Evolutionary conservation across 108 stramenopile species (phyloP).

Genomic region (Craspedostauros australis): DNA sequence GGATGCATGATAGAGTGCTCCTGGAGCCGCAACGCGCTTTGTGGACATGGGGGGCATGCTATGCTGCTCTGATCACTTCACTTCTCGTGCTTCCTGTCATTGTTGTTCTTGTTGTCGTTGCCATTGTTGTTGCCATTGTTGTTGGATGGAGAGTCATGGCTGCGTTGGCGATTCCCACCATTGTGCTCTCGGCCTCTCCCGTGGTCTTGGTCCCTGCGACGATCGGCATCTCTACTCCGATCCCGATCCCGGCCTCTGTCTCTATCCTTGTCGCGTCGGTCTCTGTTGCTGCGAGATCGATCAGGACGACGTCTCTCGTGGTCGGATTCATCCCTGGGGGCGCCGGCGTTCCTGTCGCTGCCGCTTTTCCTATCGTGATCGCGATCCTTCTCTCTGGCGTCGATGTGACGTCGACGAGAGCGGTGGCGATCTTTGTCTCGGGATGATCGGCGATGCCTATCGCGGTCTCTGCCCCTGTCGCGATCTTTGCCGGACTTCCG

Average conservation of each 20-base stretch:
- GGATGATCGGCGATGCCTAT: neutral
- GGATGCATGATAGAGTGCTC: too few species aligned
- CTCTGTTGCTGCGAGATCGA: too few species aligned
- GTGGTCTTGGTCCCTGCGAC: neutral
- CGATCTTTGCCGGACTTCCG: neutral
- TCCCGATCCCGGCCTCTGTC: constrained; percentile 21
- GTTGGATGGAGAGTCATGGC: too few species aligned
- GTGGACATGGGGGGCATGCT: too few species aligned
- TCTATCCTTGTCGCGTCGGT: constrained; percentile 4
- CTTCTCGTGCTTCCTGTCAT: too few species aligned
- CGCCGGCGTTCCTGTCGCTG: neutral
- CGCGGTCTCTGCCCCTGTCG: constrained; percentile 7
- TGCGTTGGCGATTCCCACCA: neutral
- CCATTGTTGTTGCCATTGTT: too few species aligned
- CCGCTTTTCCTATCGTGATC: constrained; percentile 5
- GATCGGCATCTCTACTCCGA: neutral
- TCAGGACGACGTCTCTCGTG: too few species aligned
- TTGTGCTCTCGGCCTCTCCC: neutral
- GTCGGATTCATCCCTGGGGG: constrained; percentile 3
- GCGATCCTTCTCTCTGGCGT: neutral
- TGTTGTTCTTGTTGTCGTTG: too few species aligned
- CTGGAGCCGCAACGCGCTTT: too few species aligned
- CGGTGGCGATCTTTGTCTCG: too few species aligned
- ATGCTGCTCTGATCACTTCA: too few species aligned
- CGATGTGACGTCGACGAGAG: too few species aligned